Conservation (phyloP, 78 protist genomes). For the Polysphondylium violaceum region DNA sequence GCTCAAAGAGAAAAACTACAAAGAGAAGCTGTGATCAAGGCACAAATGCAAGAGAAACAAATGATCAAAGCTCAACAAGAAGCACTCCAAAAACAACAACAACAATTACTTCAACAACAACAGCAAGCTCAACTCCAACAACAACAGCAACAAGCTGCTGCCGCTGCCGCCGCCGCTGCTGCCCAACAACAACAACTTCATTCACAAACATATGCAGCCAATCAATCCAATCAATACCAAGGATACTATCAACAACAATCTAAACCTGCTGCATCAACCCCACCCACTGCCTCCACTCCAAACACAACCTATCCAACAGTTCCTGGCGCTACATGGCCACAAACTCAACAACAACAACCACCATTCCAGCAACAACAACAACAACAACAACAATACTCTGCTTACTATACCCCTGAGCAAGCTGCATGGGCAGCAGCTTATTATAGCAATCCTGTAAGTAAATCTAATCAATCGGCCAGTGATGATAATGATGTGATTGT, state of each 20-base stretch:
- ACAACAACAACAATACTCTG: slow-evolving; percentile 14
- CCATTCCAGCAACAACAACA: slow-evolving; percentile 19
- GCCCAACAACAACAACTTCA: slow-evolving; percentile 6
- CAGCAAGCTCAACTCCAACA: slow-evolving; percentile 3
- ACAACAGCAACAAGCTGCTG: slow-evolving; percentile 35
- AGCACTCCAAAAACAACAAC: slow-evolving; percentile 11
- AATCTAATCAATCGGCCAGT: neutral
- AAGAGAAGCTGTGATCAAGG: neutral
- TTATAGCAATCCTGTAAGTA: slow-evolving; percentile 42
- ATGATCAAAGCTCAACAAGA: slow-evolving; percentile 27
- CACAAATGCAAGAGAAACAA: slow-evolving; percentile 37
- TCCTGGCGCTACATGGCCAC: too few relatives aligned
- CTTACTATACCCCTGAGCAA: slow-evolving; percentile 27
- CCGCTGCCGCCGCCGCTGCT: slow-evolving; percentile 12
- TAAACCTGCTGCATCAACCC: too few relatives aligned
- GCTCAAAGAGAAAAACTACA: slow-evolving; percentile 35
- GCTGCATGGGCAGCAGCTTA: slow-evolving; percentile 20
- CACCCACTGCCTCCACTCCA: neutral
- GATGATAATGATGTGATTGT: neutral
- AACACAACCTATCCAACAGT: neutral
- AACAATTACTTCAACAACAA: slow-evolving; percentile 33
- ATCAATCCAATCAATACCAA: slow-evolving; percentile 19
- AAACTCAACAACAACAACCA: neutral
- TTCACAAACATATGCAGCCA: neutral
- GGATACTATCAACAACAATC: too few relatives aligned